Base-by-base conservation (phyloP, 1,139 yeast species). In the Hyphopichia wangnamkhiaoensis region DNA sequence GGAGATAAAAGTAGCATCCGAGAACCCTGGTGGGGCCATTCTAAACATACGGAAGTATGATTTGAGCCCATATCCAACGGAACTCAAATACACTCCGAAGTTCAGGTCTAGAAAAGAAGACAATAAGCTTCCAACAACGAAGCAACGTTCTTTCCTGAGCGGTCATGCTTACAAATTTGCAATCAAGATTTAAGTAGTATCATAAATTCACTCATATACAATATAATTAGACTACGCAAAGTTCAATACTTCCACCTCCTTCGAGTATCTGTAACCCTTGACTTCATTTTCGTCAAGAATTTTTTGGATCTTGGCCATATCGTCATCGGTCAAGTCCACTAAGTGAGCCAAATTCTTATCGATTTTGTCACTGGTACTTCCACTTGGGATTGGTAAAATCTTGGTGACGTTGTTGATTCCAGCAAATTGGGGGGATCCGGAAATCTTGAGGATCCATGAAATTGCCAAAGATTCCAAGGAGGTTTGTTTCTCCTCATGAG, bases 351-450 rank as follows among this genome's bases (percentile, higher is more conserved):
- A 68, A 61, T 86, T 87, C 53, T 78, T 84, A 37, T 71, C 69
- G 21, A 84, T 79, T 54, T 86, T 80, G 13, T 61, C 71, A 8
- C 65, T 63, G 19, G 81, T 75, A 5, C 89, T 74, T 8, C 87
- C 81, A 39, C 90, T 83, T 18, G 95, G 95, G 56, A 88, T 85
- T 31, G 96, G 95, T 33, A 89, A 61, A 36, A 87, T 71, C 40
- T 68, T 71, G 13, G 89, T 78, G 43, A 74, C 76, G 34, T 59
- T 68, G 51, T 53, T 57, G 35, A 53, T 68, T 48, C 67, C 76
- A 34, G 48, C 44, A 40, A 50, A 65, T 34, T 61, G 53, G 33
- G 50, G 43, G 7, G 52, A 47, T 6, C 56, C 62, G 0, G 70
- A 61, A 20, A 67, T 48, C 13, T 67, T 64, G 45, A 71, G 54